Conservation (phyloP, 306 rosid species). For the Malus sylvestris region DNA sequence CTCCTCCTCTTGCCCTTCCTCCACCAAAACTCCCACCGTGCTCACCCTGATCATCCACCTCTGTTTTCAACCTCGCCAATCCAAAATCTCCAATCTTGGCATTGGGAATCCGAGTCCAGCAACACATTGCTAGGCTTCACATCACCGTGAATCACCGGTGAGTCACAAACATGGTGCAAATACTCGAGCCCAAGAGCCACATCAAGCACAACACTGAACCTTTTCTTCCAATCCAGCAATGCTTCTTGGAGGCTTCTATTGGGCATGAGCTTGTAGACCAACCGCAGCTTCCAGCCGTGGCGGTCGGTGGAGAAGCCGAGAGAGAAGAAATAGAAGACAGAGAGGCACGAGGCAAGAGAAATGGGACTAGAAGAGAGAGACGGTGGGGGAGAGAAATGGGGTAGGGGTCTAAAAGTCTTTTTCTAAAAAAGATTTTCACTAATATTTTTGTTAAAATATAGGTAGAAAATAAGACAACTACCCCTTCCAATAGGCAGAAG, state of each 20-base stretch:
- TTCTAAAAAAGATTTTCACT: too few species aligned
- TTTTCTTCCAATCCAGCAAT: constrained; percentile 49
- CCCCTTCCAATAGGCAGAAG: neutral
- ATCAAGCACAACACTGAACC: constrained; percentile 53
- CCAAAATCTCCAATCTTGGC: constrained; percentile 97
- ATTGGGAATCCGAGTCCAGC: constrained; percentile 50
- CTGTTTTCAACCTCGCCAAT: constrained; percentile 72
- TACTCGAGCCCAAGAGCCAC: constrained; percentile 71
- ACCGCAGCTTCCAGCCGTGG: constrained; percentile 40
- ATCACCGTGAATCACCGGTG: constrained; percentile 84
- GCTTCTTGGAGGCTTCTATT: constrained; percentile 86
- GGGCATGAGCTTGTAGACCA: constrained; percentile 85
- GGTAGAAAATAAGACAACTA: too few species aligned
- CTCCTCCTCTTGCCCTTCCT: constrained; percentile 5
- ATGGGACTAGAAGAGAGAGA: too few species aligned
- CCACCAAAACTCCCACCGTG: constrained; percentile 11
- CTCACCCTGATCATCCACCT: constrained; percentile 34
- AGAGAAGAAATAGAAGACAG: constrained; percentile 9
- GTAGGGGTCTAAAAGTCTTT: too few species aligned
- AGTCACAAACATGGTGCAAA: constrained; percentile 57
- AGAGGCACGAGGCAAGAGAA: too few species aligned
- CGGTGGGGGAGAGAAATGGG: too few species aligned
- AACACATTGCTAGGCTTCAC: constrained; percentile 83
- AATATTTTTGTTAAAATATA: too few species aligned
- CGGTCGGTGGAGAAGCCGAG: constrained; percentile 72